Conservation (phyloP, 2,329 filamentous ascomycete species). For the Verticillium isaacii region DNA sequence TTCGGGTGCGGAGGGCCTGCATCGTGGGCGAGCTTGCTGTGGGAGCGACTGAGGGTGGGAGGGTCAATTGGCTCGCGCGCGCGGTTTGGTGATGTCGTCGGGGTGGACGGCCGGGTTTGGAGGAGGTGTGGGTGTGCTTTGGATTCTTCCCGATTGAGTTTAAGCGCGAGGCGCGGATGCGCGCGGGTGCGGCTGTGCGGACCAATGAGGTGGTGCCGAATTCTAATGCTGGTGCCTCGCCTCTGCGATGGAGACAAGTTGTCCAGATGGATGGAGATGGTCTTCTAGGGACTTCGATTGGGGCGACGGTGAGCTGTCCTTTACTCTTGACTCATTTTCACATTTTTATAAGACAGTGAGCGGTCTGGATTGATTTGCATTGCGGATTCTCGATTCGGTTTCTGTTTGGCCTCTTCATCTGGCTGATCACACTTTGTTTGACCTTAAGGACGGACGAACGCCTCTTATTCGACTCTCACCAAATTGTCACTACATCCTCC, state of each 20-base stretch:
- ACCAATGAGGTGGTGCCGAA: conserved; percentile 12
- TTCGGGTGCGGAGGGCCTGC: conserved; percentile 31
- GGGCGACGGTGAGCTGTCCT: conserved; percentile 11
- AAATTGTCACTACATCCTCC: neutral
- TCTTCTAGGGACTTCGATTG: conserved; percentile 11
- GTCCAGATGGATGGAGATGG: conserved; percentile 3
- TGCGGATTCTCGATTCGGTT: neutral
- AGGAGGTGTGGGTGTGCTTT: neutral
- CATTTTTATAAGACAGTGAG: neutral
- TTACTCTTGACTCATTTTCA: conserved; percentile 10
- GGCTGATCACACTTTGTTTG: neutral
- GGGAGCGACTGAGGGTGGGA: neutral
- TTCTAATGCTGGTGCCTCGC: conserved; percentile 11
- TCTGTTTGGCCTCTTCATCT: neutral
- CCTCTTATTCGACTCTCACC: neutral
- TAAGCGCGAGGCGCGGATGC: neutral
- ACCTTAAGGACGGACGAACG: neutral
- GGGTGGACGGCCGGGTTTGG: conserved; percentile 2
- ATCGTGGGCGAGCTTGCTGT: conserved; percentile 19
- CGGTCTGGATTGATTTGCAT: neutral
- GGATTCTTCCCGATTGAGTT: neutral
- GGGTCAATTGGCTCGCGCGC: conserved; percentile 9
- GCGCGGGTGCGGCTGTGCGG: neutral
- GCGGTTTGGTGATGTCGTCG: neutral
- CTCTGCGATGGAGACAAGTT: conserved; percentile 11